These are phyloP conservation scores for Fusarium mundagurra DNA, from an alignment of 2,329 filamentous ascomycete genomes.

Conservation along the genomic window DNA sequence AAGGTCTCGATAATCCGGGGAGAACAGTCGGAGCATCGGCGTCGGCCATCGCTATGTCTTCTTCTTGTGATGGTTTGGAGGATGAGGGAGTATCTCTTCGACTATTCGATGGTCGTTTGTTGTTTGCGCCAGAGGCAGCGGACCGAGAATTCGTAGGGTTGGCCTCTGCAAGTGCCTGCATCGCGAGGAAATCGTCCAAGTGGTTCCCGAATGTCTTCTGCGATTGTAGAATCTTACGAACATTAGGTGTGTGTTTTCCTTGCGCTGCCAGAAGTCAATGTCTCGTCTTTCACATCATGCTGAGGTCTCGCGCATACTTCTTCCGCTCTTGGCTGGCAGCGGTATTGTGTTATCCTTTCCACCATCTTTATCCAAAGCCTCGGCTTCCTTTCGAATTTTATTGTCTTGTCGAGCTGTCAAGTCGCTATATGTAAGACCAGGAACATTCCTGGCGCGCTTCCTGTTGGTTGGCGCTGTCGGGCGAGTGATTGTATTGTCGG, in stretches of 20 bases:
- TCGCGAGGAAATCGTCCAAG: conserved; percentile 80
- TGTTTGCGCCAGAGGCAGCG: conserved; percentile 44
- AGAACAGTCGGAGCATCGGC: conserved; percentile 46
- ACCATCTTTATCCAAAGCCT: conserved; percentile 84
- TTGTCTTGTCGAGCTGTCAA: conserved; percentile 84
- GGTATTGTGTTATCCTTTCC: conserved; percentile 77
- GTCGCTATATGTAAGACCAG: conserved; percentile 66
- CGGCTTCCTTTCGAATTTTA: conserved; percentile 82
- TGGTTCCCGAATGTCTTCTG: conserved; percentile 88
- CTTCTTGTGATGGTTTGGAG: conserved; percentile 31
- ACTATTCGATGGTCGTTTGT: conserved; percentile 42
- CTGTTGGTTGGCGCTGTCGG: conserved; percentile 67
- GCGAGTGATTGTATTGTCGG: conserved; percentile 73
- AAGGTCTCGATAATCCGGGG: conserved; percentile 46
- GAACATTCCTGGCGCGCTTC: conserved; percentile 75
- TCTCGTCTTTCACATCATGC: neutral
- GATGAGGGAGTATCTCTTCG: conserved; percentile 43
- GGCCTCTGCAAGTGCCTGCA: conserved; percentile 58
- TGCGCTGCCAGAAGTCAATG: conserved; percentile 46
- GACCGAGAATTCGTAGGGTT: conserved; percentile 48
- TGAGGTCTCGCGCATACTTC: conserved; percentile 46
- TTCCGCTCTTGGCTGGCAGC: conserved; percentile 65
- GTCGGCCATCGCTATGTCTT: conserved; percentile 45
- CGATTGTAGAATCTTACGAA: conserved; percentile 80
- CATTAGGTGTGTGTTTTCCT: conserved; percentile 72